Conservation (phyloP, 2,329 filamentous ascomycete genomes). For the Fusarium nematophilum region DNA sequence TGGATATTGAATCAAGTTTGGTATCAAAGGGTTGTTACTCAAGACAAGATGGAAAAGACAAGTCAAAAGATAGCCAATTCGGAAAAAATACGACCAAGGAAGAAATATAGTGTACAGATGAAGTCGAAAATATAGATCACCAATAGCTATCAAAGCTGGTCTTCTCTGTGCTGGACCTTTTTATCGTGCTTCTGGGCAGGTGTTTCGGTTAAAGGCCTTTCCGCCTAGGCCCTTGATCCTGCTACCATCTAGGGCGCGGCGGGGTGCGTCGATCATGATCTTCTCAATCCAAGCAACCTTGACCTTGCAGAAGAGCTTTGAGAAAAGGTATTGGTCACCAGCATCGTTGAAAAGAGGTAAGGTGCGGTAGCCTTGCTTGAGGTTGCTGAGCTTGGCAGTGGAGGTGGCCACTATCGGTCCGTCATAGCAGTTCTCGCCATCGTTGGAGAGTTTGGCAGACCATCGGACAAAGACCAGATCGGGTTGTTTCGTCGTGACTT, state of each 20-base stretch:
- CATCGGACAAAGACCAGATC: slow-evolving; percentile 94
- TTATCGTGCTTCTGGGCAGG: slow-evolving; percentile 62
- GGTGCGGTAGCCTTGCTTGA: slow-evolving; percentile 93
- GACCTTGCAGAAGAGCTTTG: slow-evolving; percentile 92
- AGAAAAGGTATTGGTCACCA: slow-evolving; percentile 94
- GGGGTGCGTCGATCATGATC: slow-evolving; percentile 65
- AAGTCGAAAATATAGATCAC: no score
- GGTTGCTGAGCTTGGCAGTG: slow-evolving; percentile 89
- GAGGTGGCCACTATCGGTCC: slow-evolving; percentile 81
- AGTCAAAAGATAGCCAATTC: no score
- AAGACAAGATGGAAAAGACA: no score
- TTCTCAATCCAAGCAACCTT: slow-evolving; percentile 70
- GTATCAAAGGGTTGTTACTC: no score
- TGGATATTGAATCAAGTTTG: no score
- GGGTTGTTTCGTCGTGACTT: slow-evolving; percentile 91
- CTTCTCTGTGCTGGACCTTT: slow-evolving; percentile 63
- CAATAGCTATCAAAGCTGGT: slow-evolving; percentile 56
- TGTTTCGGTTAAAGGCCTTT: slow-evolving; percentile 67
- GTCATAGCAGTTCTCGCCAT: slow-evolving; percentile 74
- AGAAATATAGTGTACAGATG: no score
- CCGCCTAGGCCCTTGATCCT: slow-evolving; percentile 68
- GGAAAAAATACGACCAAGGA: no score
- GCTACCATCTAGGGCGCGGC: slow-evolving; percentile 54
- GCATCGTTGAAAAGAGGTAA: slow-evolving; percentile 88
- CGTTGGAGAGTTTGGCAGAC: slow-evolving; percentile 87